Base-by-base conservation (phyloP, 495 filamentous ascomycete species). In the Ascodesmis nigricans region DNA sequence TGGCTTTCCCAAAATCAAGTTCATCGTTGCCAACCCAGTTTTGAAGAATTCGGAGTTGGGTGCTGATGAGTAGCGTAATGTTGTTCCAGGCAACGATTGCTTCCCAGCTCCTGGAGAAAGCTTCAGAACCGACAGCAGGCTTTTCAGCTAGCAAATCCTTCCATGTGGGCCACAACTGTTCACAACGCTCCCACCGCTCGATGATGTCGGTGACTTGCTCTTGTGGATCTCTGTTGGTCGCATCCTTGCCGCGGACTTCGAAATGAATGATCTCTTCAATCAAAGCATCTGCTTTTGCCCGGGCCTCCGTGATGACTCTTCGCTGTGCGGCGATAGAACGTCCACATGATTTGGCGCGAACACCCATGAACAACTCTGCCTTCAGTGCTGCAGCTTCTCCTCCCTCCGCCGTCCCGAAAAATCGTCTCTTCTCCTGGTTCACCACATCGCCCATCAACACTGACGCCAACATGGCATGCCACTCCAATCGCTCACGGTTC, bases 401-500 rank as follows among this genome's bases (percentile, higher is more conserved):
- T 33, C 63, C 59, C 42, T 92, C 87, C 5, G 69, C 63, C 15
- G 76, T 69, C 11, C 82, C 87, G 45, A 84, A 80, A 43, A 97
- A 57, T 20, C 87, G 69, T 49, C 91, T 87, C 59, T 95, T 97
- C 58, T 97, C 87, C 54, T 97, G 87, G 42, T 78, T 77, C 15
- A 97, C 84, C 7, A 97, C 90, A 53, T 97, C 87, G 33, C 87
- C 87, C 22, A 83, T 95, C 43, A 97, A 56, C 2, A 97, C 87
- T 1, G 80, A 83, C 18, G 83, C 80, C 24, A 97, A 60, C 87
- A 97, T 97, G 3, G 78, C 75, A 57, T 97, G 84, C 87, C 87
- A 97, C 55, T 97, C 90, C 18, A 97, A 59, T 23, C 87, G 63
- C 54, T 95, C 87, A 33, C 87, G 68, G 48, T 87, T 95, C 43